Evolutionary conservation across 169 alveolate species (phyloP).

Genomic region (Blepharisma undulans): DNA sequence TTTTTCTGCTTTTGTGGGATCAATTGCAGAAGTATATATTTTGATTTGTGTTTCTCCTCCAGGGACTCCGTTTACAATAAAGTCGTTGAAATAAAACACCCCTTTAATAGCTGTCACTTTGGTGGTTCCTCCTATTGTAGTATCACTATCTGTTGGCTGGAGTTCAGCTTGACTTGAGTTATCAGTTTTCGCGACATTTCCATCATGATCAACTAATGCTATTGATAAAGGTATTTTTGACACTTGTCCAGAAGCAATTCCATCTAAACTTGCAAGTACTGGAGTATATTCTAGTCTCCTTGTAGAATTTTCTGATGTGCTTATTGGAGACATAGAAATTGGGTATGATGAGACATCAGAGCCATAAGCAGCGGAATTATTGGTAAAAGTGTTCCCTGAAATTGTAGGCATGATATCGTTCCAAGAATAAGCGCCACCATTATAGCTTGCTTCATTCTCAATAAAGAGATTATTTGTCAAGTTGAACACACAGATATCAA

Average conservation of each 20-base stretch:
- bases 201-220: background rate
- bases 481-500: background rate
- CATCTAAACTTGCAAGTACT: background rate
- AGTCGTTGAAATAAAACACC: background rate
- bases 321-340: background rate
- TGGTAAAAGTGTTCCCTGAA: background rate
- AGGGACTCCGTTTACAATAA: background rate
- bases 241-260: background rate
- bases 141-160: background rate
- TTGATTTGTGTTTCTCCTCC: background rate
- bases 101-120: background rate
- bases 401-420: background rate
- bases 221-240: background rate
- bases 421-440: constrained; percentile 26
- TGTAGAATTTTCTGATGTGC: background rate
- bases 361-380: constrained; percentile 31
- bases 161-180: background rate
- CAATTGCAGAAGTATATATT: background rate
- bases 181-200: constrained; percentile 14
- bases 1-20: background rate
- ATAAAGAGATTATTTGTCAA: background rate
- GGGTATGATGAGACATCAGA: constrained; percentile 13
- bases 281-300: background rate
- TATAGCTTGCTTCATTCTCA: constrained; percentile 7
- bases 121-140: constrained; percentile 27